Evolutionary conservation across 208 protist genomes (phyloP), one percentile per base, ranked within the genome.

Genomic region (Trichomonas gallinae): DNA sequence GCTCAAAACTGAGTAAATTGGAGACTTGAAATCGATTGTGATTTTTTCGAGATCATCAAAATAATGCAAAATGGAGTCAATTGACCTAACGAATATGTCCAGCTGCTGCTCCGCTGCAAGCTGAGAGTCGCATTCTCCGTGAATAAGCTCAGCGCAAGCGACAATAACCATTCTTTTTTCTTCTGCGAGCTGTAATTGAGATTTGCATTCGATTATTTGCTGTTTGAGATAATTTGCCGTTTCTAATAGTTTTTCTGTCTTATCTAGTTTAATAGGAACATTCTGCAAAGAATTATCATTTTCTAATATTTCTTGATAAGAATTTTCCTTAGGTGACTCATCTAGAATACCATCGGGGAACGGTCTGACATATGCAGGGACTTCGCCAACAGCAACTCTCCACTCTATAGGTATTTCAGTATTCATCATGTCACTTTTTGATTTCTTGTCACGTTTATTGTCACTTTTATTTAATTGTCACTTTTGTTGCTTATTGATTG

Each of bases 41-140:
- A 93, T 93, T 51, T 93, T 93, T 51, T 93, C 87, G 2, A 93
- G 31, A 93, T 93, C 87, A 93, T 93, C 87, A 51, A 51, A 93
- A 51, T 93, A 93, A 93, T 51, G 87, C 21, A 93, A 93, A 93
- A 93, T 51, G 2, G 87, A 93, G 31, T 93, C 87, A 17, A 93
- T 93, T 38, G 87, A 93, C 13, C 44, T 23, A 0, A 93, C 87
- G 51, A 93, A 93, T 38, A 93, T 93, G 6, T 42, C 44, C 0
- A 93, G 31, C 38, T 42, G 44, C 38, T 93, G 87, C 38, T 93
- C 87, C 13, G 87, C 11, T 38, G 44, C 44, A 8, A 93, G 42
- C 38, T 93, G 87, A 17, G 87, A 93, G 38, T 93, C 87, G 46
- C 87, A 93, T 51, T 93, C 87, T 34, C 87, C 87, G 51, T 93